Percentiles rank a stretch among this genome's conserved stretches.
Conservation (phyloP, 169 alveolate genomes). For the Eimeria sp. region DNA sequence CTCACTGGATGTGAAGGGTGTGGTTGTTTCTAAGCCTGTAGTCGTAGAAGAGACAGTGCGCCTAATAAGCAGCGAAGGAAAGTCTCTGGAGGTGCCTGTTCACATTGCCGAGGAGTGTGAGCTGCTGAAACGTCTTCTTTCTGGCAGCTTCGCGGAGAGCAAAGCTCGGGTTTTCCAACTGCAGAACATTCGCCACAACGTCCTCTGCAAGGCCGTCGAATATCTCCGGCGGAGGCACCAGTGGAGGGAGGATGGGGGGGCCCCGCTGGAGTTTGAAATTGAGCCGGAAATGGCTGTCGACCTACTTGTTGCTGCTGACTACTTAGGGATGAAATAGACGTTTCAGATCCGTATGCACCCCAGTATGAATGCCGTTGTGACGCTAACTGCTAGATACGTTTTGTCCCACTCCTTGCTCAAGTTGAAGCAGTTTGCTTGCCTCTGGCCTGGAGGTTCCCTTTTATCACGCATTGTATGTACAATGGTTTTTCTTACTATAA, state of each 20-base stretch:
- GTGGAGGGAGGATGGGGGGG: slow-evolving; percentile 69
- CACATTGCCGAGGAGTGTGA: slow-evolving; percentile 65
- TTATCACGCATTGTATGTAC: neutral
- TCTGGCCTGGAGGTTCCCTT: no score
- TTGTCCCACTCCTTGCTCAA: no score
- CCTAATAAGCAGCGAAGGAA: slow-evolving; percentile 56
- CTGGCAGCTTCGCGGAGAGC: slow-evolving; percentile 65
- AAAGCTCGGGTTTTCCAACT: slow-evolving; percentile 12
- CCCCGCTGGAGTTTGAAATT: slow-evolving; percentile 72
- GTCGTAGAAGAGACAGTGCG: neutral
- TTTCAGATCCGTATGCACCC: slow-evolving; percentile 14
- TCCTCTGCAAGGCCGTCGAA: slow-evolving; percentile 71
- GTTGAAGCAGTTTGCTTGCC: no score
- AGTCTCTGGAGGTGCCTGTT: neutral
- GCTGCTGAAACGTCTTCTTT: slow-evolving; percentile 29
- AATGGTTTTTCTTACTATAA: no score
- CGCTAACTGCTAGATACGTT: no score
- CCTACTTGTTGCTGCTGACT: slow-evolving; percentile 84
- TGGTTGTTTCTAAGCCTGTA: neutral
- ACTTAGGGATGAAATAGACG: slow-evolving; percentile 80
- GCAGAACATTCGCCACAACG: slow-evolving; percentile 10
- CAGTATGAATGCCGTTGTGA: neutral
- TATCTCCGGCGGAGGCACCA: slow-evolving; percentile 47
- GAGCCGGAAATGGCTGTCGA: slow-evolving; percentile 82
- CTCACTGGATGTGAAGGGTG: neutral